These are phyloP conservation scores for Didymella sp. DNA, from an alignment of 2,329 filamentous ascomycete genomes.

Conservation along the genomic window DNA sequence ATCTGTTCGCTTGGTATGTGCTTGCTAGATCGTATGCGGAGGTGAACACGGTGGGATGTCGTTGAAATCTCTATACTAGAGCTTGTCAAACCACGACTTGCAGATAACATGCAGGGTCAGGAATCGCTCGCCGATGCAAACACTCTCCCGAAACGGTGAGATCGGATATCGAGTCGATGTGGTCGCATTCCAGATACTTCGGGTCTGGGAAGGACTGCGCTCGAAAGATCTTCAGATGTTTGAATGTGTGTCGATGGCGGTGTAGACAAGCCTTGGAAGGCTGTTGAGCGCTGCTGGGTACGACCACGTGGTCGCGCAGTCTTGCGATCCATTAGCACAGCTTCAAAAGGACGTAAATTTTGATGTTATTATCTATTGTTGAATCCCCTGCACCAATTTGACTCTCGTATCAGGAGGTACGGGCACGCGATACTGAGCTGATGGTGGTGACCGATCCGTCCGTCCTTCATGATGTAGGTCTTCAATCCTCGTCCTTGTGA, in stretches of 20 bases:
- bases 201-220: background rate
- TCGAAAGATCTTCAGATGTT: background rate
- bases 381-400: too few relatives aligned
- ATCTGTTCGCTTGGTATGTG: too few relatives aligned
- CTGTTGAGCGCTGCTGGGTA: too few relatives aligned
- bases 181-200: background rate
- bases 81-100: background rate
- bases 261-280: too few relatives aligned
- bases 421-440: too few relatives aligned
- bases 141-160: background rate
- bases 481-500: background rate
- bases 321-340: too few relatives aligned
- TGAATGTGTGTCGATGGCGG: background rate
- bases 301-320: too few relatives aligned
- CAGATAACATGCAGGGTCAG: background rate
- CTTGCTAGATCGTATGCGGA: too few relatives aligned
- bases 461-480: constrained; percentile 37
- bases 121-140: background rate
- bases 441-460: constrained; percentile 27
- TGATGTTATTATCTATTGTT: too few relatives aligned
- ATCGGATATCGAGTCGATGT: background rate
- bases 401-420: too few relatives aligned
- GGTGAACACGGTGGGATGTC: too few relatives aligned
- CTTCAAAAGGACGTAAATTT: too few relatives aligned
- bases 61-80: background rate